A percentile compares a stretch with the other conserved stretches of the same genome.
Evolutionary conservation across 257 asterid species (phyloP).

Genomic region (Handroanthus guayacan): DNA sequence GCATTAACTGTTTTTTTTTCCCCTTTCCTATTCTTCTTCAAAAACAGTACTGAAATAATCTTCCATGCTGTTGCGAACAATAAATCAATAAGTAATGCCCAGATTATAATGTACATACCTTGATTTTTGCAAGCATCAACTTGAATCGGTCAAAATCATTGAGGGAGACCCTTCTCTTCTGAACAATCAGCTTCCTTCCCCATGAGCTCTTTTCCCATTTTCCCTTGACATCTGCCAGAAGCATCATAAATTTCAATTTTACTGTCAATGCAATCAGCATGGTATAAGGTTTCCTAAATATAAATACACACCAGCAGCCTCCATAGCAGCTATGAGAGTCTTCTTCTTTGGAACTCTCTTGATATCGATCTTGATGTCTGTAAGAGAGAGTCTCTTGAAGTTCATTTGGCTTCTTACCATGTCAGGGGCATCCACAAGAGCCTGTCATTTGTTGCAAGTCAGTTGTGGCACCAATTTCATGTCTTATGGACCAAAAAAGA

Average conservation of each 20-base stretch:
- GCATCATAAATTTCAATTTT: neutral
- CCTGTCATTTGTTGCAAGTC: constrained; percentile 45
- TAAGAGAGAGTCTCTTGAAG: constrained; percentile 90
- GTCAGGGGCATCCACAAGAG: constrained; percentile 93
- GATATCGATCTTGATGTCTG: constrained; percentile 88
- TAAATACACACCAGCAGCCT: constrained; percentile 77
- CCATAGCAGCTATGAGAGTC: constrained; percentile 89
- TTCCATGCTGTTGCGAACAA: neutral
- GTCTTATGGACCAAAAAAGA: neutral
- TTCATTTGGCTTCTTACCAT: constrained; percentile 93
- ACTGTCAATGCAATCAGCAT: neutral
- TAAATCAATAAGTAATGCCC: neutral
- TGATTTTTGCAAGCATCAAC: constrained; percentile 89
- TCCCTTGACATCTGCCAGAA: constrained; percentile 73
- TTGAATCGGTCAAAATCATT: constrained; percentile 89
- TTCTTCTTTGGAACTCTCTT: constrained; percentile 87
- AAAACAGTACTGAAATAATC: neutral
- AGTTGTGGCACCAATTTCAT: neutral
- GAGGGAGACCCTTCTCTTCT: constrained; percentile 82
- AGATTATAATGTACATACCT: constrained; percentile 46
- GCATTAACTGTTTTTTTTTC: neutral
- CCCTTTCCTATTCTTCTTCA: neutral
- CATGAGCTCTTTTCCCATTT: constrained; percentile 95
- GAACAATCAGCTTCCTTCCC: constrained; percentile 96
- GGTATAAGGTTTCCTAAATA: neutral